A percentile compares a stretch with the other conserved stretches of the same genome.
phyloP scores from a whole-genome alignment of 805 yeast species.

The Isabelozyma heimii region DNA sequence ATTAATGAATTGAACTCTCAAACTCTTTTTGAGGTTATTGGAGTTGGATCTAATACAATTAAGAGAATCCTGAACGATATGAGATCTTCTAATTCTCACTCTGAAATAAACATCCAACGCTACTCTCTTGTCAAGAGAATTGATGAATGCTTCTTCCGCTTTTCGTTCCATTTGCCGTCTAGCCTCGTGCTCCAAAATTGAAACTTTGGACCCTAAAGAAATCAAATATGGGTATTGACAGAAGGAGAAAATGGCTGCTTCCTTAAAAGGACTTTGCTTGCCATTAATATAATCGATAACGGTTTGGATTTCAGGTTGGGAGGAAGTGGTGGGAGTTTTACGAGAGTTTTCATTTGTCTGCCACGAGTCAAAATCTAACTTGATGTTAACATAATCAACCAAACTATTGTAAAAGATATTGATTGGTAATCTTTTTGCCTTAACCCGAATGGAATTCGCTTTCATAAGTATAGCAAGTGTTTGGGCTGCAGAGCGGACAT shows the following conservation, averaged over 20 bases:
- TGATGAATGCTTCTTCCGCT: conserved; percentile 86
- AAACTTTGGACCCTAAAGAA: conserved; percentile 78
- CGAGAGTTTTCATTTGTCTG: conserved; percentile 39
- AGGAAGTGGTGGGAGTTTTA: conserved; percentile 2
- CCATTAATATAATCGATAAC: conserved; percentile 52
- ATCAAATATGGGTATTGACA: conserved; percentile 84
- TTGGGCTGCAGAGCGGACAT: conserved; percentile 62
- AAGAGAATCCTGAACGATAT: conserved; percentile 73
- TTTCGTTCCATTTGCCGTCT: conserved; percentile 76
- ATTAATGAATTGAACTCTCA: conserved; percentile 74
- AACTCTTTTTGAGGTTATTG: conserved; percentile 65
- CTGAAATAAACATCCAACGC: conserved; percentile 67
- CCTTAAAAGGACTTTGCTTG: conserved; percentile 19
- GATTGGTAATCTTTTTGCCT: conserved; percentile 17
- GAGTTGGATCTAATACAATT: conserved; percentile 54
- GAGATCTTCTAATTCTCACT: conserved; percentile 64
- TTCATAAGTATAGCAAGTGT: conserved; percentile 53
- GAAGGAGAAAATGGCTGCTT: conserved; percentile 47
- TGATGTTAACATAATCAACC: conserved; percentile 75
- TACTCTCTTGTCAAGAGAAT: conserved; percentile 60
- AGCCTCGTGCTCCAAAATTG: conserved; percentile 79
- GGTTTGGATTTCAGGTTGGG: conserved; percentile 32
- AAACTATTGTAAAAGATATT: conserved; percentile 72
- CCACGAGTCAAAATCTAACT: conserved; percentile 85
- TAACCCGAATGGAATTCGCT: conserved; percentile 45